Conservation (phyloP, 2,329 filamentous ascomycete genomes). For the Colletotrichum spaethianum region DNA sequence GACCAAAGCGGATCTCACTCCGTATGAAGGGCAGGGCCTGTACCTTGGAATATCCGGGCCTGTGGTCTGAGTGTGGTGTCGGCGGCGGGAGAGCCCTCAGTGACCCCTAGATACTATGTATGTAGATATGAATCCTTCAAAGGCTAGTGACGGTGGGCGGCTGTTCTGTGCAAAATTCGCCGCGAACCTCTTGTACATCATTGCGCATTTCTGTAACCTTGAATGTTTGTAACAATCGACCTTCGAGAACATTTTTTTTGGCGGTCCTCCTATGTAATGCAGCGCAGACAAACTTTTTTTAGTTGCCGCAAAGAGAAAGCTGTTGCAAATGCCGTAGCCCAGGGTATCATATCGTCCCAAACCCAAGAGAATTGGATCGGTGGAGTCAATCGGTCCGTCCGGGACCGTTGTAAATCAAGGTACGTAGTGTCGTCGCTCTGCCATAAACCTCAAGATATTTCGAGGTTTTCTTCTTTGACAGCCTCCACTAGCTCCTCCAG, state of each 20-base stretch:
- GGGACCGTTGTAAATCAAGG: conserved; percentile 8
- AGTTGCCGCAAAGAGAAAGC: background rate
- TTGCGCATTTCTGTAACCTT: background rate
- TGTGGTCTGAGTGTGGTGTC: conserved; percentile 29
- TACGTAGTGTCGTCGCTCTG: conserved; percentile 34
- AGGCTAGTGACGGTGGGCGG: conserved; percentile 7
- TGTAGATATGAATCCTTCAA: conserved; percentile 20
- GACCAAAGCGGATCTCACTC: conserved; percentile 22
- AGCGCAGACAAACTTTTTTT: background rate
- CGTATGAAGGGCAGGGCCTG: conserved; percentile 1
- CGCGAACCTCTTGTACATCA: background rate
- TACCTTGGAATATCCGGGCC: conserved; percentile 31
- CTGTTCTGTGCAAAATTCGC: conserved; percentile 4
- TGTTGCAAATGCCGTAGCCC: conserved; percentile 16
- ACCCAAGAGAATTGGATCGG: conserved; percentile 11
- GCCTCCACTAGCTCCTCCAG: conserved; percentile 73
- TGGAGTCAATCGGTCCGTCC: conserved; percentile 35
- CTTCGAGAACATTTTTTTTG: background rate
- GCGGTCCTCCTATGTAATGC: background rate
- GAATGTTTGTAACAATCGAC: background rate
- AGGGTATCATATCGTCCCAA: conserved; percentile 30
- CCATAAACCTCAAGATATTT: conserved; percentile 49
- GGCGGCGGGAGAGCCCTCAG: conserved; percentile 13
- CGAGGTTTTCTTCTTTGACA: conserved; percentile 61
- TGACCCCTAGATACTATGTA: conserved; percentile 11